Evolutionary conservation across 192 early-diverging fungal genomes (phyloP).

Genomic region (Coemansia sp.): DNA sequence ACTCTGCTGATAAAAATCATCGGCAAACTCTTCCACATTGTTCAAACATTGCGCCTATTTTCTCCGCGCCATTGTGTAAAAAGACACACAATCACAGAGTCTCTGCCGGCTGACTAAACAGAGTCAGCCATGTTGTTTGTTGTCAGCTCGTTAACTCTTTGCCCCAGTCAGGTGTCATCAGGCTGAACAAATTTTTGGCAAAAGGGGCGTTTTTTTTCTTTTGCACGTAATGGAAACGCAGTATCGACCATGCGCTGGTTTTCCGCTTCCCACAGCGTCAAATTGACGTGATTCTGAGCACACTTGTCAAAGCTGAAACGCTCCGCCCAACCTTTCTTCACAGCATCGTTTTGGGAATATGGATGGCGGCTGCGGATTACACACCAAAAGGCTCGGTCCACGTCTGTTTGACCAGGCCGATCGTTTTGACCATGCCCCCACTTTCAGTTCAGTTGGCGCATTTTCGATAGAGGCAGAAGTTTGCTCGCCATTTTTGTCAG

Average conservation of each 20-base stretch:
- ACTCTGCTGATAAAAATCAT: background rate
- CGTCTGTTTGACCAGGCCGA: too few species aligned
- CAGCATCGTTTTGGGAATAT: too few species aligned
- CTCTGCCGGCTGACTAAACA: background rate
- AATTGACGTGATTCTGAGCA: too few species aligned
- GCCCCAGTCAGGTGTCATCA: background rate
- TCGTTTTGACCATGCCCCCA: too few species aligned
- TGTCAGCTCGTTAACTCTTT: background rate
- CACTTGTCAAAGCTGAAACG: too few species aligned
- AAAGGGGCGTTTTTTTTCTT: background rate
- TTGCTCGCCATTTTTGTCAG: too few species aligned
- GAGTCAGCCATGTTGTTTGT: background rate
- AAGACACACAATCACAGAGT: background rate
- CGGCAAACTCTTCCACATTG: slow-evolving; percentile 1
- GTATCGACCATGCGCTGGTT: background rate
- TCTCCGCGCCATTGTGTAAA: background rate
- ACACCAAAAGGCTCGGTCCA: too few species aligned
- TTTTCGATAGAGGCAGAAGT: too few species aligned
- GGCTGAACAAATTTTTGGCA: background rate
- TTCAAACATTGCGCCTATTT: slow-evolving; percentile 5
- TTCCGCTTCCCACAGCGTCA: too few species aligned
- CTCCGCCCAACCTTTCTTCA: too few species aligned
- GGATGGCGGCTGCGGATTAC: too few species aligned
- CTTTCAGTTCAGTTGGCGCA: too few species aligned
- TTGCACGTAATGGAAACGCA: background rate